Evolutionary conservation across 2,329 filamentous ascomycete species (phyloP), one percentile per base, ranked within the genome.

Genomic region (Aureobasidium zeae): DNA sequence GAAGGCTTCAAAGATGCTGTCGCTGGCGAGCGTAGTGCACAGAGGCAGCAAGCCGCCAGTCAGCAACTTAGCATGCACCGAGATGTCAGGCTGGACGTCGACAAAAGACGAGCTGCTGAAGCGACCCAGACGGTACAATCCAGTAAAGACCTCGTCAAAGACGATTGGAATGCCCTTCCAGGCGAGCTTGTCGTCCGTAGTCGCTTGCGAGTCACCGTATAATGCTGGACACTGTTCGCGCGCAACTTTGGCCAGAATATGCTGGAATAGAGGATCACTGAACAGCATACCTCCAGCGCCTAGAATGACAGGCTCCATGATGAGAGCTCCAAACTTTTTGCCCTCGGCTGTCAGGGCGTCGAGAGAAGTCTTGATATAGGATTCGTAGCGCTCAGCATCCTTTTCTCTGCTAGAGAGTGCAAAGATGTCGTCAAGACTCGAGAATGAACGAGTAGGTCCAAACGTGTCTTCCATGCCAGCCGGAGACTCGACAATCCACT

Each of bases 111-210:
- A 76, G 0, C 84, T 72, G 1, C 75, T 79, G 56, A 81, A 77
- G 28, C 79, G 75, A 2, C 86, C 86, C 0, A 94, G 76, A 10
- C 86, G 83, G 59, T 88, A 88, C 4, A 93, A 68, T 1, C 86
- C 86, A 0, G 85, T 89, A 62, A 94, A 93, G 25, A 93, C 86
- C 58, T 93, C 86, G 57, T 94, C 86, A 51, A 86, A 86, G 52
- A 93, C 70, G 28, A 93, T 66, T 0, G 86, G 86, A 3, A 93
- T 72, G 2, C 86, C 84, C 1, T 70, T 69, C 86, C 86, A 93
- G 21, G 65, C 51, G 7, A 21, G 44, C 21, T 28, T 37, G 12
- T 24, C 29, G 15, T 31, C 22, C 10, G 34, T 20, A 10, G 31
- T 26, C 8, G 35, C 21, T 19, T 12, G 29, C 3, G 26, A 8